Evolutionary conservation across 2,329 filamentous ascomycete species (phyloP), one percentile per base, ranked within the genome.

Genomic region (Colletotrichum tofieldiae): DNA sequence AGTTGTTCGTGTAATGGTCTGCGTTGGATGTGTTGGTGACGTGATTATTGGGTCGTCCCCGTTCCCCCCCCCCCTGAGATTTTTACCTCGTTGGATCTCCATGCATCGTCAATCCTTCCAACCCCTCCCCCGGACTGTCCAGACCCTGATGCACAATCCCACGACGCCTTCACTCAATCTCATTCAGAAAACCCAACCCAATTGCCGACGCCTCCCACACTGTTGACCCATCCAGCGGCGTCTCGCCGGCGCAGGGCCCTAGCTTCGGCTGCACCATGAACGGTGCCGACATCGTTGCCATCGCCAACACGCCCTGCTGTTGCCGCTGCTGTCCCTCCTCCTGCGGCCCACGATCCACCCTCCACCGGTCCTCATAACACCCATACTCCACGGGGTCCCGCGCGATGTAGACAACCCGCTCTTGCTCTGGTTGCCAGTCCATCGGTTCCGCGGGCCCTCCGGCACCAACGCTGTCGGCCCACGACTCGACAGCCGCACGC

Each of bases 341-440:
- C 16, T 5, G 23, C 23, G 23, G 18, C 35, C 37, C 45, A 26
- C 56, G 54, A n/a, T 60, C 66, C 52, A 54, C 54, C 43, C 60
- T 72, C 70, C 70, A 72, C 66, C 60, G 65, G 12, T 60, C 66
- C 39, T 47, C 54, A 45, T 73, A 73, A 37, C 71, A 71, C 26
- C 52, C 18, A 39, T 71, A 58, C 52, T 77, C 75, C 14, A 65
- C 67, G 39, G 65, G 59, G 20, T 54, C 23, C 26, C 63, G 60
- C 35, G 62, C 61, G 35, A 74, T 66, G 29, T 69, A 74, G 55
- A 75, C 74, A 61, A 73, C 54, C 20, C 73, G 70, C 66, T 71
- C 71, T 18, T 74, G 72, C 56, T 77, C 77, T 2, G 75, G 77
- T 61, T 77, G 76, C 67, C 77, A 78, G 43, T 78, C 76, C 77